Evolutionary conservation across 768 basidiomycete genomes (phyloP).

Genomic region (Naganishia randhawae): DNA sequence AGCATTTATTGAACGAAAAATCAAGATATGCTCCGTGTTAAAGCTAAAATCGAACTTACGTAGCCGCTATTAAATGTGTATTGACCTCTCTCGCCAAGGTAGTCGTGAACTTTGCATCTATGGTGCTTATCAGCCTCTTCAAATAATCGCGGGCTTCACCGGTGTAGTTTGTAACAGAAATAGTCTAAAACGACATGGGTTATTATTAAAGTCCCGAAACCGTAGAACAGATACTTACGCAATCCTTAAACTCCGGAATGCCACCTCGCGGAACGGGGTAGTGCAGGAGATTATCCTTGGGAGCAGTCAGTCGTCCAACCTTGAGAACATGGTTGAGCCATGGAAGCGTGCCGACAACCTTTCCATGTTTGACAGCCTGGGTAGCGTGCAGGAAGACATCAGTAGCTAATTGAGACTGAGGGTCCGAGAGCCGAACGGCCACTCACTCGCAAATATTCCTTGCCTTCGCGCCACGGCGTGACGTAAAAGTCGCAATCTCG

Average conservation of each 20-base stretch:
- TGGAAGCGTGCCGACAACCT: conserved; percentile 70
- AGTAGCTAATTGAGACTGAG: not conserved
- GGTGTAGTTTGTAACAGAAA: conserved; percentile 84
- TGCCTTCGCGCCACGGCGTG: conserved; percentile 65
- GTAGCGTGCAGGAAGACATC: not conserved
- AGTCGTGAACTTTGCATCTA: conserved; percentile 78
- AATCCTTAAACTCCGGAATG: conserved; percentile 60
- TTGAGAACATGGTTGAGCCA: conserved; percentile 80
- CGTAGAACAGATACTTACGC: conserved; percentile 56
- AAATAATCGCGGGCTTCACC: conserved; percentile 83
- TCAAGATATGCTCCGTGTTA: not conserved
- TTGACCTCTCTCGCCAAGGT: conserved; percentile 68
- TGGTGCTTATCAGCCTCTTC: conserved; percentile 69
- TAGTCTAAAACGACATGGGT: conserved; percentile 55
- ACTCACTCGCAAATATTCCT: conserved; percentile 67
- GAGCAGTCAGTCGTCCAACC: conserved; percentile 60
- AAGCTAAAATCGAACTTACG: conserved; percentile 57
- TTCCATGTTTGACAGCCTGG: conserved; percentile 61
- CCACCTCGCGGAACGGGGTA: conserved; percentile 69
- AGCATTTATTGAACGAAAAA: conserved; percentile 37
- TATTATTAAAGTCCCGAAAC: not conserved
- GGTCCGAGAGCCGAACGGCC: not conserved
- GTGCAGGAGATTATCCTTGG: conserved; percentile 73
- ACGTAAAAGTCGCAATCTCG: conserved; percentile 64
- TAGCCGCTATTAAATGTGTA: conserved; percentile 77